These are phyloP conservation scores for Panus rudis DNA, from an alignment of 768 basidiomycete species.

Conservation along the genomic window DNA sequence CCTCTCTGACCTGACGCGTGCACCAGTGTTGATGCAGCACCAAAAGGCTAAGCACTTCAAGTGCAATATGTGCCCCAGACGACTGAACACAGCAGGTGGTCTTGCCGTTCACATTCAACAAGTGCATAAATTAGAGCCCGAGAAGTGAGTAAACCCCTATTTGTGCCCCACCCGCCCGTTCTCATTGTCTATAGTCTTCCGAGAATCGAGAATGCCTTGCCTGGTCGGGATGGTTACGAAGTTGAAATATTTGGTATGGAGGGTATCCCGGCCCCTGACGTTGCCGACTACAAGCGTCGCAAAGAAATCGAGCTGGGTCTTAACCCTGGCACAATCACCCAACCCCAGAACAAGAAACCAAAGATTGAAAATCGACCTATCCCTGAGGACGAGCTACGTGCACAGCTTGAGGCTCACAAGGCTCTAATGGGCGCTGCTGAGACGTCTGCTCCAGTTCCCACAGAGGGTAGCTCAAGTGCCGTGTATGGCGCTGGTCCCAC, in stretches of 20 bases:
- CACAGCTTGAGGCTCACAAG: slow-evolving; percentile 84
- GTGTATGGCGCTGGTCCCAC: slow-evolving; percentile 75
- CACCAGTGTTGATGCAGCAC: slow-evolving; percentile 93
- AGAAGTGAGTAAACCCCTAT: slow-evolving; percentile 35
- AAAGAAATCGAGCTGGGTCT: slow-evolving; percentile 93
- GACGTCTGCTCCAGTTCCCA: slow-evolving; percentile 25
- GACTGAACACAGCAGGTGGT: slow-evolving; percentile 96
- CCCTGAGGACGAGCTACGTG: slow-evolving; percentile 76
- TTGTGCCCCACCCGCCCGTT: slow-evolving; percentile 3
- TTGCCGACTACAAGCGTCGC: slow-evolving; percentile 92
- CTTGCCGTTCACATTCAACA: slow-evolving; percentile 97
- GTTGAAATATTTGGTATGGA: slow-evolving; percentile 99
- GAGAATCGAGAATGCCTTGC: slow-evolving; percentile 95
- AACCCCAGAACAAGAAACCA: slow-evolving; percentile 74
- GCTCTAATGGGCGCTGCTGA: slow-evolving; percentile 76
- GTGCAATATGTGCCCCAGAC: slow-evolving; percentile 90
- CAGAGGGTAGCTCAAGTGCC: slow-evolving; percentile 40
- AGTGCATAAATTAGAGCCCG: slow-evolving; percentile 98
- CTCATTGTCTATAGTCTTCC: slow-evolving; percentile 40
- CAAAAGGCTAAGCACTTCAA: slow-evolving; percentile 99
- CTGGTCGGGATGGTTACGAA: slow-evolving; percentile 95
- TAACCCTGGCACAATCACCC: slow-evolving; percentile 71
- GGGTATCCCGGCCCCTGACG: slow-evolving; percentile 89
- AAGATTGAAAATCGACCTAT: slow-evolving; percentile 73
- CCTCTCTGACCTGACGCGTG: no score